These are phyloP conservation scores for Tricladium varicosporioides DNA, from an alignment of 2,329 filamentous ascomycete genomes.

Conservation along the genomic window DNA sequence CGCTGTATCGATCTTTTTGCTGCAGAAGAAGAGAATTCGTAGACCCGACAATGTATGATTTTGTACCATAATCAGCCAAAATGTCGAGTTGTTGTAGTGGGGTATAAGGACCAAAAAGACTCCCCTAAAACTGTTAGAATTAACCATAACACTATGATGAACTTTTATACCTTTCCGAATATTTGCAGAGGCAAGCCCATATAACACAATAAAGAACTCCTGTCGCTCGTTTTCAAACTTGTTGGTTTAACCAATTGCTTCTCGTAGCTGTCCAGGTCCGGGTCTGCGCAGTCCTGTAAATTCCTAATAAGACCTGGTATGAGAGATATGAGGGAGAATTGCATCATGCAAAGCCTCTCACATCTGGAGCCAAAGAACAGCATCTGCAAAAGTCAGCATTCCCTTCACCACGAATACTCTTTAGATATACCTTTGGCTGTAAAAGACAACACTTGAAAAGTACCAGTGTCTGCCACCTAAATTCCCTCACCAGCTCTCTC, in stretches of 20 bases:
- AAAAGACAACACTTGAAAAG: constrained; percentile 90
- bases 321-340: constrained; percentile 92
- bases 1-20: constrained; percentile 93
- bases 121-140: constrained; percentile 55
- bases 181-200: constrained; percentile 95
- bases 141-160: background rate
- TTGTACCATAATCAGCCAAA: constrained; percentile 88
- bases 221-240: constrained; percentile 86
- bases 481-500: constrained; percentile 89
- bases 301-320: constrained; percentile 90
- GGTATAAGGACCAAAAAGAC: constrained; percentile 94
- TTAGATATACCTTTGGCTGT: constrained; percentile 75
- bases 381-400: constrained; percentile 61
- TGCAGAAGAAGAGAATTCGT: constrained; percentile 93
- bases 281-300: constrained; percentile 92
- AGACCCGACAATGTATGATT: constrained; percentile 95
- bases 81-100: constrained; percentile 94
- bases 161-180: constrained; percentile 71
- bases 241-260: constrained; percentile 73
- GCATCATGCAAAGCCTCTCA: constrained; percentile 95
- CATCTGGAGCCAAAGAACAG: constrained; percentile 97
- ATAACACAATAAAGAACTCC: constrained; percentile 83
- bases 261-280: constrained; percentile 83
- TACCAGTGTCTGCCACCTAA: constrained; percentile 90
- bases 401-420: background rate